Evolutionary conservation across 768 basidiomycete genomes (phyloP), one percentile per base, ranked within the genome.

Genomic region (Xerocomellus dryophilus): DNA sequence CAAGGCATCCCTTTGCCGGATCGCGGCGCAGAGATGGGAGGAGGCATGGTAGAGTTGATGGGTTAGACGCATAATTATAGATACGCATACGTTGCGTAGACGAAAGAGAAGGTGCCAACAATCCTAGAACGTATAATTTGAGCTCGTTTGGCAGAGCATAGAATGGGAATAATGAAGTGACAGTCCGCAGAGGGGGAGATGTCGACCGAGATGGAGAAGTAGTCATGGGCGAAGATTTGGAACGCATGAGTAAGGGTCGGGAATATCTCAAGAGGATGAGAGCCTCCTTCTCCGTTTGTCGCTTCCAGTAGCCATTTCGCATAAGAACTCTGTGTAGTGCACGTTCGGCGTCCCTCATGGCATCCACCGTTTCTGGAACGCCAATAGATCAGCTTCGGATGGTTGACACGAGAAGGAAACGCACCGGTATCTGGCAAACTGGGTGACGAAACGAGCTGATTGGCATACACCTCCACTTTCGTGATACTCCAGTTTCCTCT

Each of bases 21-120:
- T 60, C 58, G 40, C 57, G 57, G 9, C 62, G 68, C 21, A 75
- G 62, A 38, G 61, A 59, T 32, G 76, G 73, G 9, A 72, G 67
- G 4, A 74, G 60, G 14, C 59, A 67, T 2, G 82, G 84, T 21
- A 85, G 75, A 3, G 84, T 85, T 3, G 70, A 57, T 2, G 71
- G 55, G 17, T 75, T 71, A 5, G 80, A 76, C 2, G 83, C 83
- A 56, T 80, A 84, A 21, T 71, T 68, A 57, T 73, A 81, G 29
- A 88, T 74, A n/a, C 78, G 81, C 53, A 75, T 70, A 18, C 78
- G 78, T 57, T 88, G 86, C 1, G 74, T 68, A n/a, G 73, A 53
- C 17, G 85, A 85, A 45, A 88, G 76, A 1, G 69, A 73, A 15
- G 83, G 85, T 5, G 82, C 76, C 27, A 85, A 61, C 57, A 78